Evolutionary conservation across 2,329 filamentous ascomycete genomes (phyloP).

Genomic region (Colletotrichum caudatum): DNA sequence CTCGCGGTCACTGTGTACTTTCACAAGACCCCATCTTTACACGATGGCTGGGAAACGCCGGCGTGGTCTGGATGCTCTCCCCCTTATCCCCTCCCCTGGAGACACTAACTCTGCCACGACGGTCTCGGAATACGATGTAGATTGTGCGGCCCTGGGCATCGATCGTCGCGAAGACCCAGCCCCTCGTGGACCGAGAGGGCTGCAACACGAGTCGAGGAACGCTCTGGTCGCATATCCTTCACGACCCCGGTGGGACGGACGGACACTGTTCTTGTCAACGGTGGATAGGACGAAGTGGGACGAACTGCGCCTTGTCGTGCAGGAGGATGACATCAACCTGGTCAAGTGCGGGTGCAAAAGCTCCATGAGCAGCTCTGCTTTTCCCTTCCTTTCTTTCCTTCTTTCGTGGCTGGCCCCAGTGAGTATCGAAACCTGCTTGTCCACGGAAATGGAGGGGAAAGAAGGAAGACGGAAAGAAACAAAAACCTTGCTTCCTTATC

Average conservation of each 20-base stretch:
- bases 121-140: background rate
- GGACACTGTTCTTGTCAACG: background rate
- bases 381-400: background rate
- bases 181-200: background rate
- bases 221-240: too few species aligned
- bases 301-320: background rate
- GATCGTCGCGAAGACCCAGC: background rate
- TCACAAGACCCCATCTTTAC: background rate
- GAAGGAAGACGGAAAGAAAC: too few species aligned
- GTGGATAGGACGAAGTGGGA: background rate
- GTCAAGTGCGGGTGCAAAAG: background rate
- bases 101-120: background rate
- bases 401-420: background rate
- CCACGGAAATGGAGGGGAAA: background rate
- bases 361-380: background rate
- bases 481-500: background rate
- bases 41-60: background rate
- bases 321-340: background rate
- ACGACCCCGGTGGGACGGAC: background rate
- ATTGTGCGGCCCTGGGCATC: background rate
- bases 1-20: background rate
- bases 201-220: background rate
- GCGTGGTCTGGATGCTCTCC: background rate
- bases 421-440: background rate
- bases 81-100: background rate